Evolutionary conservation across 495 filamentous ascomycete species (phyloP), one percentile per base, ranked within the genome.

Genomic region (Diplogelasinospora grovesii): DNA sequence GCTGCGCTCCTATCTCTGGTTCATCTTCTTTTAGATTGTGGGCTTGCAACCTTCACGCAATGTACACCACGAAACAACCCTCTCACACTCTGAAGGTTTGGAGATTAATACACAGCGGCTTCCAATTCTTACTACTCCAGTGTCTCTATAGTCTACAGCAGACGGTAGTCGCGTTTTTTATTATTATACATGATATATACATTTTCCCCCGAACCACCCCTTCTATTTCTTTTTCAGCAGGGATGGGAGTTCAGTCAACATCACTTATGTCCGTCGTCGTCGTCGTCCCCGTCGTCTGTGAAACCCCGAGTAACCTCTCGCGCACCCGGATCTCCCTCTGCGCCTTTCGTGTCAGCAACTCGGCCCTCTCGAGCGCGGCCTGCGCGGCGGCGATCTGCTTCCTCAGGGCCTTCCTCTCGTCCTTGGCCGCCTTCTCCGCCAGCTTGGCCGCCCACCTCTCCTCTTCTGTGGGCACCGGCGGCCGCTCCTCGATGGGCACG

Each of bases 401-500:
- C 39, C 41, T 26, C 8, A 55, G 54, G 24, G 60, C 63, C 44
- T 69, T 60, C 22, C 78, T 63, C 56, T 66, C 45, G 24, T 62
- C 61, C 57, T 82, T 82, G 1, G 54, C 65, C 7, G 56, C 56
- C 52, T 65, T 68, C 61, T 74, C 66, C 20, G 57, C 57, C 22
- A 65, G 64, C 6, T 67, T 62, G 49, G 66, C 59, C 13, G 58
- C 70, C 37, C 78, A 56, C 10, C 75, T 68, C 61, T 89, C 77
- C 46, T 77, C 75, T n/a, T 73, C 53, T 2, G 73, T 77, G 48
- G 80, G 69, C 1, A 93, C 64, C 11, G 81, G 63, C 21, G 82
- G 76, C 8, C 86, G 73, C 14, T 71, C 70, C 18, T 74, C 64
- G 48, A 86, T 73, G 3, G 74, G 71, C 8, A 63, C 52, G 6